Conservation (phyloP, 1,284 basidiomycete species). For the Cryptococcus sp. region DNA sequence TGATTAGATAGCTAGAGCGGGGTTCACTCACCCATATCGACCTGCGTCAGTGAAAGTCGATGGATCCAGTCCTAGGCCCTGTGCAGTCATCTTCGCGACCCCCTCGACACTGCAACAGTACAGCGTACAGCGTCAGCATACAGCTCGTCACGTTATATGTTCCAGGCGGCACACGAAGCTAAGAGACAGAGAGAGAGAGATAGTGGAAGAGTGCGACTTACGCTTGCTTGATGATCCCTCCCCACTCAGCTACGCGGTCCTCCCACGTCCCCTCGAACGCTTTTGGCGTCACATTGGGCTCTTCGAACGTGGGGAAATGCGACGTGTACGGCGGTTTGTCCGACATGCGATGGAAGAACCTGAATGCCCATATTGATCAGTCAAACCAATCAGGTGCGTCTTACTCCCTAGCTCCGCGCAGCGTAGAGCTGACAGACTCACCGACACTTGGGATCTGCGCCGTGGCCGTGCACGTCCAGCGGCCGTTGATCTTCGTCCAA, state of each 20-base stretch:
- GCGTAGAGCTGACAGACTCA: conserved; percentile 17
- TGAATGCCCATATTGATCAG: conserved; percentile 10
- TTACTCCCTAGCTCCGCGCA: no score
- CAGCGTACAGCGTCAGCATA: no score
- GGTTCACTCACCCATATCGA: conserved; percentile 68
- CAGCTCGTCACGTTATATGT: no score
- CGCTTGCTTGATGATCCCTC: conserved; percentile 78
- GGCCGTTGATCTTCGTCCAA: conserved; percentile 76
- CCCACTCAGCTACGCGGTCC: conserved; percentile 73
- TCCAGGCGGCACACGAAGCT: no score
- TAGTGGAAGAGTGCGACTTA: conserved; percentile 53
- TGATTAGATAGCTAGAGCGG: background rate
- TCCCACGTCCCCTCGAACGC: conserved; percentile 65
- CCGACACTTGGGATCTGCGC: conserved; percentile 86
- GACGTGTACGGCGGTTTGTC: conserved; percentile 74
- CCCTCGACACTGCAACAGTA: conserved; percentile 66
- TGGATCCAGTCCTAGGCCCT: conserved; percentile 72
- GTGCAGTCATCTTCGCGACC: conserved; percentile 77
- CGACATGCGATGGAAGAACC: conserved; percentile 86
- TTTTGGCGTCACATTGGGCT: conserved; percentile 76
- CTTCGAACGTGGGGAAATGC: conserved; percentile 70
- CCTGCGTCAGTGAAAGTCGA: conserved; percentile 73
- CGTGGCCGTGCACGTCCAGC: conserved; percentile 66
- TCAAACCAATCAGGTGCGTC: no score
- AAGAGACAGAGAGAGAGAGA: background rate